These are phyloP conservation scores for Mortierella sp. DNA, from an alignment of 371 early-diverging fungal genomes.

Conservation along the genomic window DNA sequence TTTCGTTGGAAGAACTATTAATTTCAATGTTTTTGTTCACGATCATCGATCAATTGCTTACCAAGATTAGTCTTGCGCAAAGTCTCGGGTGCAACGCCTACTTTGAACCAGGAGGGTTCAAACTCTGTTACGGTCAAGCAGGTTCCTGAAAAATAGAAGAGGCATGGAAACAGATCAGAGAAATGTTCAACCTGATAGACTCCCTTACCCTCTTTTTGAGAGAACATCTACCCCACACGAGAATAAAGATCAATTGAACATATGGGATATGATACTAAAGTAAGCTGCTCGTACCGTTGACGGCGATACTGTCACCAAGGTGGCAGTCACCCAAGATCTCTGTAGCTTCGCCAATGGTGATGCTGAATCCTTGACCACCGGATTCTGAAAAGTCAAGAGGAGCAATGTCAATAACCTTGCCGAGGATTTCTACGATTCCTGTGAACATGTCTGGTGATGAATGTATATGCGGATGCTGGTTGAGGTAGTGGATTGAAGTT, in stretches of 20 bases:
- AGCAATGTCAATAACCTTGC: conserved; percentile 76
- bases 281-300: conserved; percentile 80
- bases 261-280: not conserved
- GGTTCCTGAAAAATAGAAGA: conserved; percentile 71
- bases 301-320: conserved; percentile 94
- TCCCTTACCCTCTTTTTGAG: no score
- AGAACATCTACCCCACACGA: not conserved
- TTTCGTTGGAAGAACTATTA: no score
- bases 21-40: not conserved
- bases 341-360: conserved; percentile 80
- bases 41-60: conserved; percentile 36
- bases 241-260: not conserved
- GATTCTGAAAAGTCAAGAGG: conserved; percentile 78
- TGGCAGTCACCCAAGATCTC: conserved; percentile 87
- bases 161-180: conserved; percentile 1
- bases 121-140: conserved; percentile 97
- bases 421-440: conserved; percentile 95
- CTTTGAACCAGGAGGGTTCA: conserved; percentile 84
- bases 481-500: not conserved
- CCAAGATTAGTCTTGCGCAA: conserved; percentile 92
- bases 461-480: not conserved
- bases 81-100: conserved; percentile 94
- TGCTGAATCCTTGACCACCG: conserved; percentile 90
- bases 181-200: not conserved
- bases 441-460: conserved; percentile 84